These are phyloP conservation scores for Agrostemma githago DNA, from an alignment of 148 eudicot genomes.

Conservation along the genomic window DNA sequence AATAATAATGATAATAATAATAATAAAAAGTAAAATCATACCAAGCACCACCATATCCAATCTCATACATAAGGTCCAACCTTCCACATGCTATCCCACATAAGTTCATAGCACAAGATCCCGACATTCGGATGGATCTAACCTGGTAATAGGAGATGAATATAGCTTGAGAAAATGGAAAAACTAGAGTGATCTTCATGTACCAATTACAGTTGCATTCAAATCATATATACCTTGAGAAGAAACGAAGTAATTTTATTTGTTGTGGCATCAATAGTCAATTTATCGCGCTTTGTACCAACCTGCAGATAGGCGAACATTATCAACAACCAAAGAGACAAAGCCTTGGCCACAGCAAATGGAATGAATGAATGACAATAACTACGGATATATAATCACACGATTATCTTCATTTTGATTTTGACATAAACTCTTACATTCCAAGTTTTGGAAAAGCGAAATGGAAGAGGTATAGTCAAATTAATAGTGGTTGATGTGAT, in stretches of 20 bases:
- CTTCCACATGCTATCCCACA: constrained; percentile 95
- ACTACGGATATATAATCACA: neutral
- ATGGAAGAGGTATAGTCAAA: neutral
- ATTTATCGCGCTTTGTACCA: constrained; percentile 65
- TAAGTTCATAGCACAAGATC: constrained; percentile 91
- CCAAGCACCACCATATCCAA: constrained; percentile 90
- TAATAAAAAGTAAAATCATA: constrained; percentile 21
- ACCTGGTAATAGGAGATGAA: constrained; percentile 44
- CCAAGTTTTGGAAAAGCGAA: neutral
- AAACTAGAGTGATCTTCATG: neutral
- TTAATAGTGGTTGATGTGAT: neutral
- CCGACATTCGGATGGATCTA: constrained; percentile 84
- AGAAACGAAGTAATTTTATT: constrained; percentile 71
- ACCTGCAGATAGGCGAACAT: constrained; percentile 42
- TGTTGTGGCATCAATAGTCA: constrained; percentile 64
- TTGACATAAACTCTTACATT: neutral
- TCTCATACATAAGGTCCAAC: constrained; percentile 65
- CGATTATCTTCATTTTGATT: neutral
- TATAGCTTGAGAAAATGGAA: neutral
- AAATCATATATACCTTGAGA: constrained; percentile 53
- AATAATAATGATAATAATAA: neutral
- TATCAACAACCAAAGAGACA: neutral
- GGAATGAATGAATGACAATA: too few species aligned
- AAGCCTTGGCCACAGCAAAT: neutral
- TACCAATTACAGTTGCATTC: neutral